These are phyloP conservation scores for Diaporthe ilicicola DNA, from an alignment of 2,329 filamentous ascomycete genomes.

Conservation along the genomic window DNA sequence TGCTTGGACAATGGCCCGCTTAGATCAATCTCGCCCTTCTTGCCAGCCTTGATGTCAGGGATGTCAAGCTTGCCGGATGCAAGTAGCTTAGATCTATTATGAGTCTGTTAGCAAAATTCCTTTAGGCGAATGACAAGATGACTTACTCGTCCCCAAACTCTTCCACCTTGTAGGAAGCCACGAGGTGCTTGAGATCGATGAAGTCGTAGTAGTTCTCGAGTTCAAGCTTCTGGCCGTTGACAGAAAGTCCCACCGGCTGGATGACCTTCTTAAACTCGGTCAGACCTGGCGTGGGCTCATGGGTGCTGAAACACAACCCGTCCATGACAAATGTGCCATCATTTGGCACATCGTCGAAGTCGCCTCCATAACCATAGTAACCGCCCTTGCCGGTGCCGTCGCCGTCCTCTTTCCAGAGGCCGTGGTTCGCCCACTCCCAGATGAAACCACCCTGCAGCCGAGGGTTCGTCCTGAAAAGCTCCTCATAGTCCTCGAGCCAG, in stretches of 20 bases:
- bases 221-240: constrained; percentile 47
- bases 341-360: constrained; percentile 69
- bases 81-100: constrained; percentile 37
- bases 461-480: constrained; percentile 67
- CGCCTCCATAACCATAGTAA: constrained; percentile 68
- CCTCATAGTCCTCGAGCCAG: constrained; percentile 72
- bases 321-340: constrained; percentile 71
- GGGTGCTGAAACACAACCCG: constrained; percentile 61
- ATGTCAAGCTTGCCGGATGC: constrained; percentile 49
- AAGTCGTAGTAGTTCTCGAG: constrained; percentile 62
- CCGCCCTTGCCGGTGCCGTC: constrained; percentile 45
- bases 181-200: constrained; percentile 51
- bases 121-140: neutral
- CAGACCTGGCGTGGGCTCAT: constrained; percentile 65
- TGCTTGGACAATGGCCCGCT: constrained; percentile 41
- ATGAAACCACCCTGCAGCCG: constrained; percentile 73
- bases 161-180: constrained; percentile 54
- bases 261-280: constrained; percentile 66
- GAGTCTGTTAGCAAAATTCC: constrained; percentile 31
- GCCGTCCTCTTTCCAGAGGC: constrained; percentile 56
- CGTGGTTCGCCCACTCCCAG: constrained; percentile 74
- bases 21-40: constrained; percentile 45
- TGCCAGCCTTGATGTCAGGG: constrained; percentile 50
- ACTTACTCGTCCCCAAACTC: constrained; percentile 51
- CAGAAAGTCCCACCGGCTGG: constrained; percentile 58